Conservation (phyloP, 495 filamentous ascomycete genomes). For the Lophiostoma macrostomum region DNA sequence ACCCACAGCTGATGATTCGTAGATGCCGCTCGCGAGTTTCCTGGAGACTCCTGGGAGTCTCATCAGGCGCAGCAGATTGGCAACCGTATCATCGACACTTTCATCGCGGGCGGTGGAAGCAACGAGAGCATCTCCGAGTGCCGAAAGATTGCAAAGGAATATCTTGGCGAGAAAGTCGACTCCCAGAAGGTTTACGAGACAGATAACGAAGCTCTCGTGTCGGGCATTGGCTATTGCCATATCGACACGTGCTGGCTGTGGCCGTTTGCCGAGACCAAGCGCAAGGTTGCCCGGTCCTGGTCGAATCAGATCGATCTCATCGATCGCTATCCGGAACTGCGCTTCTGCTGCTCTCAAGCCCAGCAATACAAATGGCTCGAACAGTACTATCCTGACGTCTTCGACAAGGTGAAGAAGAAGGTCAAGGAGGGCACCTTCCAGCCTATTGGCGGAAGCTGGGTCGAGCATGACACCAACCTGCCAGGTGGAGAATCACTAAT, state of each 20-base stretch:
- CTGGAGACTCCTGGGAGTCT: slow-evolving; percentile 55
- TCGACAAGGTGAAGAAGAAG: slow-evolving; percentile 84
- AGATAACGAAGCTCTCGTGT: slow-evolving; percentile 70
- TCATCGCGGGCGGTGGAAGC: slow-evolving; percentile 70
- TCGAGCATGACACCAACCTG: slow-evolving; percentile 97
- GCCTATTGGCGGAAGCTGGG: slow-evolving; percentile 95
- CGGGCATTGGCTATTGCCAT: slow-evolving; percentile 91
- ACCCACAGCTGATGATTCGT: not conserved
- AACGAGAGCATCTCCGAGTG: slow-evolving; percentile 73
- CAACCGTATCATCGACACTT: slow-evolving; percentile 85
- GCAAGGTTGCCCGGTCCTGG: slow-evolving; percentile 95
- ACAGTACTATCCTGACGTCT: slow-evolving; percentile 78
- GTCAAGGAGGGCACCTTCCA: slow-evolving; percentile 89
- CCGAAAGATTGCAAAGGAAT: slow-evolving; percentile 76
- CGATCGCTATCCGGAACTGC: slow-evolving; percentile 90
- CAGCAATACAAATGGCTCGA: slow-evolving; percentile 99
- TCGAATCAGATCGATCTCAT: slow-evolving; percentile 91
- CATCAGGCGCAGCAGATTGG: slow-evolving; percentile 79
- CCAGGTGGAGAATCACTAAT: slow-evolving; percentile 92
- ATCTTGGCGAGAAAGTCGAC: slow-evolving; percentile 78
- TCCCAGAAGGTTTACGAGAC: slow-evolving; percentile 80
- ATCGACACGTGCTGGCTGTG: slow-evolving; percentile 98
- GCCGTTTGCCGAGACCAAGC: slow-evolving; percentile 98
- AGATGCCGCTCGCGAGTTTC: slow-evolving; percentile 42
- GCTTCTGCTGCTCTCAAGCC: slow-evolving; percentile 87